Evolutionary conservation across 164 flowering plant genomes (phyloP).

Genomic region (Chimonanthus praecox): DNA sequence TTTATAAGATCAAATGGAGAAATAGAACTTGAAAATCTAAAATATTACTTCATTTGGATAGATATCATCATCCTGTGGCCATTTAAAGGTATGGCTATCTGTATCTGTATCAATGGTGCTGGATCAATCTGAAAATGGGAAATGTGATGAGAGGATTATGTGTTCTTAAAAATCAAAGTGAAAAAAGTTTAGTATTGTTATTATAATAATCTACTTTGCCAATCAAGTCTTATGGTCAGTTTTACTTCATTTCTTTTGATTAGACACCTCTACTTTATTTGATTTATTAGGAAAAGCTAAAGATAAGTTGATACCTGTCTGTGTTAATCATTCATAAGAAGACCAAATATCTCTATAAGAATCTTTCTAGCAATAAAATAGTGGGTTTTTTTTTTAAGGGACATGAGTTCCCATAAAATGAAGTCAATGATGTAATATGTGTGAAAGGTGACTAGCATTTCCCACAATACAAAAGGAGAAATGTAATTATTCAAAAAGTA

Average conservation of each 20-base stretch:
- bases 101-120: too few relatives aligned
- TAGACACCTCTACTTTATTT: slow-evolving; percentile 3
- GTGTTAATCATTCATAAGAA: slow-evolving; percentile 4
- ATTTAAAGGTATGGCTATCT: too few relatives aligned
- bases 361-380: slow-evolving; percentile 1
- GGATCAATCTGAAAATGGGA: too few relatives aligned
- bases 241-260: not conserved
- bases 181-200: not conserved
- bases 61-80: too few relatives aligned
- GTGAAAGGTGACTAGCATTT: slow-evolving; percentile 6
- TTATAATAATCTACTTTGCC: slow-evolving; percentile 2
- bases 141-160: too few relatives aligned
- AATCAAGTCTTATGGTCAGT: slow-evolving; percentile 1
- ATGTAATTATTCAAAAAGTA: not conserved
- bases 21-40: too few relatives aligned
- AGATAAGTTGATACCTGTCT: not conserved
- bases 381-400: not conserved
- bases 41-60: too few relatives aligned
- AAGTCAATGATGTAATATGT: slow-evolving; percentile 7
- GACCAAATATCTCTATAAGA: slow-evolving; percentile 4
- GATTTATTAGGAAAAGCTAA: not conserved
- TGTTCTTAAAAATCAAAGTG: not conserved
- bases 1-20: too few relatives aligned
- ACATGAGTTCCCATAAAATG: not conserved
- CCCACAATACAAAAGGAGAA: slow-evolving; percentile 3